Base-by-base conservation (phyloP, 805 yeast genomes). In the Lipomyces yamanashiensis region DNA sequence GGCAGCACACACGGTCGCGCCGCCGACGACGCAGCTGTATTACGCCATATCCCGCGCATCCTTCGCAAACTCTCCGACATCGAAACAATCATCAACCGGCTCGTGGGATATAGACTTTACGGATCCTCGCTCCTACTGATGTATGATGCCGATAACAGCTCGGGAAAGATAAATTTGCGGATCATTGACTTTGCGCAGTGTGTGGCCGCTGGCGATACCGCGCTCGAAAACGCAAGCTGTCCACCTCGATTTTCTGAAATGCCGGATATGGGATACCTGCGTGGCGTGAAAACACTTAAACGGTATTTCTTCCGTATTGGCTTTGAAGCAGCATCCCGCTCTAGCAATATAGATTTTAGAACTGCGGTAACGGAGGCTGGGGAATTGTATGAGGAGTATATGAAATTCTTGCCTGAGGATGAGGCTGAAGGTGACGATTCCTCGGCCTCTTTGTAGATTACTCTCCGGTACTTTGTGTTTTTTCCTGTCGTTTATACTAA, bases 101-200 rank as follows among this genome's bases (percentile, higher is more conserved):
- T 95, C 54, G 78, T 79, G 15, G 92, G 93, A 8, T 95, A 92
- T 75, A 80, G 99, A 66, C 82, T 95, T 72, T 95, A 95, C 75
- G 99, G 99, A 0, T 88, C 97, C 0, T 88, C 96, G 7, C 79
- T 95, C 62, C 79, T 95, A 69, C 80, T 95, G 69, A 90, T 95
- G 87, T 93, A 93, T 75, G 98, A 95, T 73, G 96, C 92, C 12
- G 72, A 68, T 21, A 63, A 69, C 19, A 69, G 58, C 23, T 70
- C 69, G 17, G 67, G 61, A n/a, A 68, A 69, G 45, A 69, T 70
- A 28, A 57, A 61, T 54, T 85, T 92, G n/a, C 85, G 92, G 67
- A 82, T 96, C 60, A 95, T 95, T 70, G 99, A 95, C 77, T 95
- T 95, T 81, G 98, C 98, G 0, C 96, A 92, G 73, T 89, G 96